Evolutionary conservation across 2,329 filamentous ascomycete genomes (phyloP).

Genomic region (Colletotrichum aenigma): DNA sequence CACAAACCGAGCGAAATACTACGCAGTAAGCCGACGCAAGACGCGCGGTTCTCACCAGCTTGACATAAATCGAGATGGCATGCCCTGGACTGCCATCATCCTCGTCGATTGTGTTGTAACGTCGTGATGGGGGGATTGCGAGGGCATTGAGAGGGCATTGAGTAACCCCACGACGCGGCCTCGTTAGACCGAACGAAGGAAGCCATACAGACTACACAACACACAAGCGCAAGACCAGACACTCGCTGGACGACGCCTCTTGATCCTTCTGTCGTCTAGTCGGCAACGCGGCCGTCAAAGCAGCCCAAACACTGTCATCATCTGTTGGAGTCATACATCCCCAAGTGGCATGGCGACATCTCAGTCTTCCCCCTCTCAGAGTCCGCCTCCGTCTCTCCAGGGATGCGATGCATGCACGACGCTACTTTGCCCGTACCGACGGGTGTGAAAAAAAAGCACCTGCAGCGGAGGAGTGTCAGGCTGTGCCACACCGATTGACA

Average conservation of each 20-base stretch:
- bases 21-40: not conserved
- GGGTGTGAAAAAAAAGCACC: not conserved
- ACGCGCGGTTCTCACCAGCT: not conserved
- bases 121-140: not conserved
- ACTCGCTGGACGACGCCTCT: not conserved
- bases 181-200: not conserved
- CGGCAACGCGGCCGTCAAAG: not conserved
- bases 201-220: not conserved
- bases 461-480: not conserved
- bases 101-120: not conserved
- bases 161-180: not conserved
- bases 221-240: not conserved
- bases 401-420: not conserved
- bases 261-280: not conserved
- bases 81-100: not conserved
- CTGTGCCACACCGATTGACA: conserved; percentile 8
- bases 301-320: not conserved
- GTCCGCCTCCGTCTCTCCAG: not conserved
- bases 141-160: not conserved
- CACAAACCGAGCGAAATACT: conserved; percentile 3
- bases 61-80: not conserved
- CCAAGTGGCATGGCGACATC: not conserved
- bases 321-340: not conserved
- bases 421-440: not conserved
- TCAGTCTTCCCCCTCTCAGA: not conserved